Evolutionary conservation across 306 rosid genomes (phyloP).

Genomic region (Rubus idaeus): DNA sequence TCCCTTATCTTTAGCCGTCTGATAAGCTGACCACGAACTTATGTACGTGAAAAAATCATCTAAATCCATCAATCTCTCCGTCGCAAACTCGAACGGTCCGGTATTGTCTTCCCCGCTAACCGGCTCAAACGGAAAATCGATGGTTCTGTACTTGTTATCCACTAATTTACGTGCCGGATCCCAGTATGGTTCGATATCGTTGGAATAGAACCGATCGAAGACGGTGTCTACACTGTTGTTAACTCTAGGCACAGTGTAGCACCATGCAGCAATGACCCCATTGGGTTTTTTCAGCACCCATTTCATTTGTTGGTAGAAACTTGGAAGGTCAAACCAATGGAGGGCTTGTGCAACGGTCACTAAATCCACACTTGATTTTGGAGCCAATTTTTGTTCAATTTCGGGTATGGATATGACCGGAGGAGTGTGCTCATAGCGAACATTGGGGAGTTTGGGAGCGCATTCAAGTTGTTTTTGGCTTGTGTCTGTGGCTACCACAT

Average conservation of each 20-base stretch:
- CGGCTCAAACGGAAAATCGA: conserved; percentile 73
- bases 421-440: conserved; percentile 54
- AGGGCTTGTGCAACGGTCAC: conserved; percentile 73
- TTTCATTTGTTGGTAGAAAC: conserved; percentile 57
- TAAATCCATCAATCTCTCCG: conserved; percentile 48
- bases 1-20: conserved; percentile 63
- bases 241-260: conserved; percentile 57
- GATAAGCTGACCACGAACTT: conserved; percentile 78
- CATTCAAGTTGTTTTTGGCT: conserved; percentile 56
- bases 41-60: conserved; percentile 49
- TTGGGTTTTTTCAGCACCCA: conserved; percentile 65
- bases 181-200: conserved; percentile 45
- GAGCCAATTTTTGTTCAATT: conserved; percentile 46
- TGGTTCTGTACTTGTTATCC: conserved; percentile 43
- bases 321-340: conserved; percentile 70
- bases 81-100: conserved; percentile 63
- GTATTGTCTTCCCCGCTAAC: conserved; percentile 58
- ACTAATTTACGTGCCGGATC: conserved; percentile 48
- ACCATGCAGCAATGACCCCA: conserved; percentile 77
- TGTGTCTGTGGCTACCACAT: conserved; percentile 67
- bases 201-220: conserved; percentile 30
- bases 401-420: conserved; percentile 49
- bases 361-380: conserved; percentile 52
- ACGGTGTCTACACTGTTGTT: conserved; percentile 35
- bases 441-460: conserved; percentile 56